A percentile compares a stretch with the other conserved stretches of the same genome.
These are phyloP conservation scores for Xanthoceras sorbifolium DNA, from an alignment of 345 rosid genomes.

Conservation along the genomic window DNA sequence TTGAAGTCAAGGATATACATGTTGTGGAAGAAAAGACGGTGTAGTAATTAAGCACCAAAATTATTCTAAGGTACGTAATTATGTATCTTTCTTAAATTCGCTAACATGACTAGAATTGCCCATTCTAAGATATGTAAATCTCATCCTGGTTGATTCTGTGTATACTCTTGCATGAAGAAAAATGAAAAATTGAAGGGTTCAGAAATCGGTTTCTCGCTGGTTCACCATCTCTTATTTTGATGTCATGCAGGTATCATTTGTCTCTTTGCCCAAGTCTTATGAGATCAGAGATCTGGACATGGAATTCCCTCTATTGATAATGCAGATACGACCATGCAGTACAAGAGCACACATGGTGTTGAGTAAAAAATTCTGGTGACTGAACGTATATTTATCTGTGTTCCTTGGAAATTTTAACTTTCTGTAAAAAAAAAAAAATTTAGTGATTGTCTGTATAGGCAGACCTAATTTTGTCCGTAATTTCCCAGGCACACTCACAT, in stretches of 20 bases:
- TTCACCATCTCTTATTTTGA: not conserved
- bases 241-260: constrained; percentile 3
- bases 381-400: not conserved
- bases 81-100: not conserved
- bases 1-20: constrained; percentile 22
- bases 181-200: not conserved
- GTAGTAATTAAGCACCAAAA: not conserved
- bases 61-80: constrained; percentile 15
- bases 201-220: not conserved
- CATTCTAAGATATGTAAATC: not conserved
- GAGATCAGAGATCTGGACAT: not conserved
- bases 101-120: not conserved
- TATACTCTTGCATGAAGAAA: not conserved
- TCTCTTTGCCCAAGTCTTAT: not conserved
- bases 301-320: not conserved
- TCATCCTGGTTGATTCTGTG: not conserved
- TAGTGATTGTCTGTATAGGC: not conserved
- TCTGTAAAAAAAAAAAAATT: not conserved
- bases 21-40: constrained; percentile 10
- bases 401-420: not conserved
- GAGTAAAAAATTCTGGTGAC: not conserved
- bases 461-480: not conserved
- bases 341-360: not conserved
- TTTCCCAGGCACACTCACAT: not conserved
- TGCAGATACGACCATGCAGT: not conserved